Evolutionary conservation across 208 protist genomes (phyloP), one percentile per base, ranked within the genome.

Genomic region (Vickermania ingenoplastis): DNA sequence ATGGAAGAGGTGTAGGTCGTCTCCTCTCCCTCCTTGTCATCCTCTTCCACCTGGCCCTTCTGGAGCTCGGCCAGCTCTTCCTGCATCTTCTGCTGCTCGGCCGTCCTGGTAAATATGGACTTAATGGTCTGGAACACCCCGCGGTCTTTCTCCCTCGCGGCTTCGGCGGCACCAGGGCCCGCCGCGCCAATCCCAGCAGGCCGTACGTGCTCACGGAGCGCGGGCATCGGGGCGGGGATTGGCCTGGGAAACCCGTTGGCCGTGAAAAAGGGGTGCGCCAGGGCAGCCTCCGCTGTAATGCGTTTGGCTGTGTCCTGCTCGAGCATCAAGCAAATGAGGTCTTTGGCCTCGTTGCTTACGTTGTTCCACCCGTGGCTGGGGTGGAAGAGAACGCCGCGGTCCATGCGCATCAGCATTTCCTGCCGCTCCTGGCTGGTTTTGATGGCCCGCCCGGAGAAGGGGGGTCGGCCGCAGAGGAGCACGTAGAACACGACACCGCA

Each of bases 401-500:
- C 79, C 48, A 94, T 92, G 53, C 77, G 73, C 24, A 71, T 60
- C 17, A 94, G 75, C 25, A 94, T 67, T 11, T 79, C 75, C 17
- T 80, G 83, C 7, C 87, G 83, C 72, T 94, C 83, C 54, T 86
- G 71, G 31, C 71, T 75, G 48, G 83, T 89, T 69, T 81, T 80
- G 31, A 95, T 83, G 36, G 36, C 36, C 67, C 89, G 82, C 0
- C 85, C 86, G 49, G 83, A 76, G 61, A 95, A 95, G 25, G 89
- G 89, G 22, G 89, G 89, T 22, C 81, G 73, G 5, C 89, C 89
- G 50, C 68, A 77, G 36, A 94, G 73, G 25, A 95, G 77, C 1
- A 95, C 76, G 67, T 85, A 95, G 30, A 95, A 71, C 30, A 95
- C 85, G 5, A 95, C 77, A 21, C 89, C 89, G 11, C 75, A 75